Evolutionary conservation across 2,329 filamentous ascomycete genomes (phyloP), one percentile per base, ranked within the genome.

Genomic region (Leptodontidium sp.): DNA sequence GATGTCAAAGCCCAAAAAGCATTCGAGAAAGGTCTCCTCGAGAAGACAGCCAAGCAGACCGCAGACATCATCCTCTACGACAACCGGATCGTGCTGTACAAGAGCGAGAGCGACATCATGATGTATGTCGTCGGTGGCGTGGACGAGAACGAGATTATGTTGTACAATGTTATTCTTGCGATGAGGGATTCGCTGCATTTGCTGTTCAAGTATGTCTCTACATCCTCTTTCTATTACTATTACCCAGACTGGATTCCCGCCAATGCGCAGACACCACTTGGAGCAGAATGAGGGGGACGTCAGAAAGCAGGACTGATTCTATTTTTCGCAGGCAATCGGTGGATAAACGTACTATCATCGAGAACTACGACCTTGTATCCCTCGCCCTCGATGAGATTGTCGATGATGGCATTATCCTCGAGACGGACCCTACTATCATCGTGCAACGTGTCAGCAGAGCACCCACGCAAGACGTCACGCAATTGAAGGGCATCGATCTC

Each of bases 31-130:
- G 96, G 94, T 6, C 87, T 99, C 49, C 84, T 98, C 69, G 91
- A 97, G 78, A 98, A 99, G 87, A 98, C 96, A 17, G 91, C 92
- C 74, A 99, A 98, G 86, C 93, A 97, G 83, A 94, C 89, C 15
- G 93, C 92, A 76, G 96, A 98, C 83, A 96, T 99, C 77, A 97
- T 99, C 75, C 89, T 99, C 66, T 98, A 98, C 83, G 96, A 99
- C 83, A 97, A 97, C 83, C 90, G 93, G 77, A 91, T 99, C 70
- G 93, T 98, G 66, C 91, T 98, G 64, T 99, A 98, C 86, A 99
- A 99, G 89, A 92, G 92, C 84, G 96, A 99, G 85, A 94, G 93
- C 75, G 96, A 99, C 81, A 92, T 98, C 67, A 98, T 98, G 91
- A 88, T 93, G 57, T 98, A 98, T 80, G 92, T 98, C 32, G 93